Base-by-base conservation (phyloP, 306 rosid species). In the Dryas octopetala region DNA sequence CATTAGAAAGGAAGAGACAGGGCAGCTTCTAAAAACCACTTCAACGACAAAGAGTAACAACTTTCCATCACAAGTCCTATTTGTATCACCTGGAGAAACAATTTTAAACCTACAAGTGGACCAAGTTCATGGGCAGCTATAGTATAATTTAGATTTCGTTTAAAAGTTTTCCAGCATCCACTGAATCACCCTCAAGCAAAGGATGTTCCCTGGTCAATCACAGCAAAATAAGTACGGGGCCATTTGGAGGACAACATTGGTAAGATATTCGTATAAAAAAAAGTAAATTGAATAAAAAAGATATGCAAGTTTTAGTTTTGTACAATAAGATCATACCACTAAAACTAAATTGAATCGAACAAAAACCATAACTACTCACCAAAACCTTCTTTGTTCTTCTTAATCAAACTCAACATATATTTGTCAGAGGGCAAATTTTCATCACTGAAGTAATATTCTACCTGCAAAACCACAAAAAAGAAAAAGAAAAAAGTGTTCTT, bases 371-470 rank as follows among this genome's bases (percentile, higher is more conserved):
- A 74, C 19, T 28, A 75, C 92, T 83, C 74, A 96, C 99, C 98
- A 74, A 78, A 96, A 71, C 99, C 98, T 74, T 95, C 91, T 83
- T 90, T 96, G 86, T 89, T 92, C 96, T 89, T 90, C 76, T 79
- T 96, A 62, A 89, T 69, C 58, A 89, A 77, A 73, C 83, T 80
- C 86, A 77, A 38, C 83, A 96, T 77, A 75, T 90, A 66, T 75
- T 80, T 96, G 84, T 96, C 98, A 23, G 23, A 79, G 7, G 88
- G 83, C 76, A 96, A 82, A 74, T 90, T 96, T 83, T 84, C 99
- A 83, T 96, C 96, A 62, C 99, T 89, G 57, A 92, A 90, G 82
- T 96, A 96, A 79, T 89, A 96, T 83, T 92, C 99, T 60, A 91
- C 98, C 99, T 96, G 87, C 81, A 88, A 84, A 59, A 13, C 68